These are phyloP conservation scores for Sclerotinia borealis DNA, from an alignment of 2,329 filamentous ascomycete species.

Conservation along the genomic window DNA sequence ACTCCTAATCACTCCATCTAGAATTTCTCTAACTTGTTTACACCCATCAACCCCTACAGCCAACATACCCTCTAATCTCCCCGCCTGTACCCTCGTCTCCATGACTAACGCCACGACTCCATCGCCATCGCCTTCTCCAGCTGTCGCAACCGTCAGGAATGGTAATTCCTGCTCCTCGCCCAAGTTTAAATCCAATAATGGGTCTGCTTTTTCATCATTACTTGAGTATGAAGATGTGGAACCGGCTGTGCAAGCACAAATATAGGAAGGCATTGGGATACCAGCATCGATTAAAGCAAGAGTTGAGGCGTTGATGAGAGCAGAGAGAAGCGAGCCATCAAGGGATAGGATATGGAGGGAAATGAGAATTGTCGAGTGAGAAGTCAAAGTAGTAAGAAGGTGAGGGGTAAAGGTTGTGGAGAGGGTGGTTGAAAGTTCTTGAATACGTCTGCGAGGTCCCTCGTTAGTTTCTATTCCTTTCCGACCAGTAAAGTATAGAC, in stretches of 20 bases:
- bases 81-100: conserved; percentile 81
- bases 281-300: conserved; percentile 91
- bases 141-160: conserved; percentile 77
- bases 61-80: conserved; percentile 83
- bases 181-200: conserved; percentile 71
- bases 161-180: conserved; percentile 84
- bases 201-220: conserved; percentile 65
- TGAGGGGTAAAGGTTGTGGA: conserved; percentile 69
- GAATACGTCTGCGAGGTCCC: conserved; percentile 55
- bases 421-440: conserved; percentile 76
- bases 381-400: conserved; percentile 82
- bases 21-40: conserved; percentile 71
- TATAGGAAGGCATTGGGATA: conserved; percentile 89
- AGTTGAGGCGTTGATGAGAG: conserved; percentile 84
- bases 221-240: conserved; percentile 62
- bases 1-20: conserved; percentile 73
- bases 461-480: conserved; percentile 8
- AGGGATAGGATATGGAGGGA: conserved; percentile 82
- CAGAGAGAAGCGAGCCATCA: conserved; percentile 84
- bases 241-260: conserved; percentile 82
- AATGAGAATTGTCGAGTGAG: conserved; percentile 77
- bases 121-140: conserved; percentile 56
- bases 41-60: conserved; percentile 89
- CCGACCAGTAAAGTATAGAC: neutral
- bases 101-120: conserved; percentile 74